Evolutionary conservation across 164 flowering plant species (phyloP), one percentile per base, ranked within the genome.

Genomic region (Sextonia rubra): DNA sequence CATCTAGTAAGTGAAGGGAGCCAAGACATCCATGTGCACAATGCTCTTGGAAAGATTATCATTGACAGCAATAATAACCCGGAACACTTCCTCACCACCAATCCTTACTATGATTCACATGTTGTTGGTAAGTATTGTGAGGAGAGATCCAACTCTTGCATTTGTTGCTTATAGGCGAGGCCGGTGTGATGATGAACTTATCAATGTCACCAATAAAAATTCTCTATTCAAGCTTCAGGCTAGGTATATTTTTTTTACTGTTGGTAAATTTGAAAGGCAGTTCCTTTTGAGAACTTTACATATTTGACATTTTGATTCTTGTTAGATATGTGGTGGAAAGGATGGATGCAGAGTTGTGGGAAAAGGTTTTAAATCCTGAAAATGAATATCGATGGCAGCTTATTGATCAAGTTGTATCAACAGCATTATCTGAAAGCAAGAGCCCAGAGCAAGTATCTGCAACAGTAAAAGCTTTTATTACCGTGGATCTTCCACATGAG

Each of bases 1-100:
- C 99, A 96, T 90, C 97, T 96, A 76, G 99, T 93, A 81, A 96
- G 97, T 82, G 99, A 96, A 79, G 99, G 99, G 80, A 96, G 99
- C 83, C 98, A 91, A 80, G 99, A 96, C 83, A 97, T 96, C 24
- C 99, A 96, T 84, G 99, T 96, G 24, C 99, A 96, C 83, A 96
- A 96, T 87, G 99, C 99, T 68, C 79, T 96, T 80, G 99, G 99
- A 75, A 96, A 96, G 85, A 96, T 96, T 68, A 96, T 96, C 55
- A 96, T 96, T 67, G 99, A 96, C 74, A 96, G 99, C 90, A 89
- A 89, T 82, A 96, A 96, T 77, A 94, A 96, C 75, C 98, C 99
- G 12, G 99, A 96, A 83, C 99, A 96, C 76, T 96, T 96, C 79
- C 97, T 96, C 74, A 96, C 98, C 6, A 96, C 99, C 71, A 96